Percentiles rank a stretch among this genome's conserved stretches.
These are phyloP conservation scores for Ilex aquifolium DNA, from an alignment of 257 asterid species.

Conservation along the genomic window DNA sequence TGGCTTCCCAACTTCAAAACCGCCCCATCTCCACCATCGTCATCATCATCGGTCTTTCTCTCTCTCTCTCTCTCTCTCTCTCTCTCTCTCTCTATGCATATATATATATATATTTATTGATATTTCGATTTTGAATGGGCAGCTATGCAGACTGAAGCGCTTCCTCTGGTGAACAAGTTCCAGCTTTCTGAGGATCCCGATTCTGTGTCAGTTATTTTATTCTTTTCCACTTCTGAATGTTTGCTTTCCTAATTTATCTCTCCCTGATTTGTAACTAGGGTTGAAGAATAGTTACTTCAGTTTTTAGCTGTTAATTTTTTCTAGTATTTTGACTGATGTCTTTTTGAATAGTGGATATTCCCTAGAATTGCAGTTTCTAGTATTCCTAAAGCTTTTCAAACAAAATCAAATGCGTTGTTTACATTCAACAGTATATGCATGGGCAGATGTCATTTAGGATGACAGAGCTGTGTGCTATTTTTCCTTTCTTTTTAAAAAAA, in stretches of 20 bases:
- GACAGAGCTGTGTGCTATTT: no score
- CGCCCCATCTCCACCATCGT: constrained; percentile 65
- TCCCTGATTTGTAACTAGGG: constrained; percentile 2
- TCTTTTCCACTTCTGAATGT: neutral
- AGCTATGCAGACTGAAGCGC: constrained; percentile 98
- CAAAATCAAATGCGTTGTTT: no score
- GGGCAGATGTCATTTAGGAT: no score
- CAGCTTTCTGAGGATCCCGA: constrained; percentile 54
- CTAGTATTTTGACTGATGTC: neutral
- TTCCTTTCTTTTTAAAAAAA: no score
- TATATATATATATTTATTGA: neutral
- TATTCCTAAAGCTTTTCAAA: no score
- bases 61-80: neutral
- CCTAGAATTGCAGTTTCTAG: neutral
- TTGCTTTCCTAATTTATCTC: neutral
- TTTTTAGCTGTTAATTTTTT: neutral
- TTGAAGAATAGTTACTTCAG: neutral
- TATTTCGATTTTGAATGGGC: neutral
- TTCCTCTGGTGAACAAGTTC: constrained; percentile 72
- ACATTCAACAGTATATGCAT: no score
- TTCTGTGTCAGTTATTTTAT: constrained; percentile 42
- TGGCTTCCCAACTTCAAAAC: constrained; percentile 20
- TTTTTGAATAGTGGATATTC: neutral
- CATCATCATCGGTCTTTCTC: constrained; percentile 61
- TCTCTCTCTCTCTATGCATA: neutral